Evolutionary conservation across 768 basidiomycete genomes (phyloP), one percentile per base, ranked within the genome.

Genomic region (Cystofilobasidium capitatum): DNA sequence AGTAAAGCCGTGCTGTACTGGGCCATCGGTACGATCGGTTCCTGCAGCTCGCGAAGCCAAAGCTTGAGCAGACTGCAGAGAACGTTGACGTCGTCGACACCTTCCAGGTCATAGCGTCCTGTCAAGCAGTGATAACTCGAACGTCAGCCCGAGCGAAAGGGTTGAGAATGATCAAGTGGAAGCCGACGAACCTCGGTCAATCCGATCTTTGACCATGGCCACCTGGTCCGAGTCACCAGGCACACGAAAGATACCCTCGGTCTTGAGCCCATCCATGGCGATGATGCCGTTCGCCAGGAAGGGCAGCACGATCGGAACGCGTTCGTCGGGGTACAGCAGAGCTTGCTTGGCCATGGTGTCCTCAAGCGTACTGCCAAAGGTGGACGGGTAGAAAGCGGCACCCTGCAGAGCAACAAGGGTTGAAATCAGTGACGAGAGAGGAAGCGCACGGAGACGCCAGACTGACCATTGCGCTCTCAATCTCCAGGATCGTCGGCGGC

Each of bases 261-360:
- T 79, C 74, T 86, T 86, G 54, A 85, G 83, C 5, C 92, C 93
- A 0, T 90, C 90, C 14, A 92, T 80, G 2, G 89, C 88, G 54
- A 97, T 83, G 71, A 96, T 92, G 1, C 89, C 90, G 72, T 94
- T 88, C 2, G 89, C 86, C 33, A 96, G 85, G 81, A 94, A 96
- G 17, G 91, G 90, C 9, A 97, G 84, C 72, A 97, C 89, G 76
- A 92, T 90, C 22, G 92, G 92, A 16, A 94, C 86, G 76, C 85
- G 87, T 71, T 88, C 84, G 63, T 83, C 80, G 2, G 91, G 88
- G 73, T 94, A 93, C 60, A 87, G 89, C 47, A 88, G 84, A 73
- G 86, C 85, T 77, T 96, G 92, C 13, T 91, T 79, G 54, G 87
- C 81, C 77, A 88, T 86, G 69, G 91, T 88, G 31, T 85, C 85